These are phyloP conservation scores for Apiosordaria backusii DNA, from an alignment of 495 filamentous ascomycete genomes.

Conservation along the genomic window DNA sequence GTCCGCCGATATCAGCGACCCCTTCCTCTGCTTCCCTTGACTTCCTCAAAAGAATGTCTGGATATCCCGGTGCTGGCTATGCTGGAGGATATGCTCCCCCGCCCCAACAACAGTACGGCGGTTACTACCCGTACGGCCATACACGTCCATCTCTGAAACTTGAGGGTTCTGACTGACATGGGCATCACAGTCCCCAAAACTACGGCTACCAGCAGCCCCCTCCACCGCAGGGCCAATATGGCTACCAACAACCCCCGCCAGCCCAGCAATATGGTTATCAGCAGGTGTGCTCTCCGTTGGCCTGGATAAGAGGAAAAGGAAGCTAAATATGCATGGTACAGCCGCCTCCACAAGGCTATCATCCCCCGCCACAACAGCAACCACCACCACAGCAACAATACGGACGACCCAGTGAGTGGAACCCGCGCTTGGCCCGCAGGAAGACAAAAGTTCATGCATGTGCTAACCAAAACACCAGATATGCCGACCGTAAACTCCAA, in stretches of 20 bases:
- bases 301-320: constrained; percentile 3
- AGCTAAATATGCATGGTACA: constrained; percentile 26
- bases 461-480: constrained; percentile 25
- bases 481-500: constrained; percentile 48
- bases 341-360: constrained; percentile 44
- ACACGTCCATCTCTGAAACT: constrained; percentile 3
- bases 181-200: constrained; percentile 15
- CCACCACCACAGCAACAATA: constrained; percentile 23
- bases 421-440: constrained; percentile 2
- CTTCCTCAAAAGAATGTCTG: constrained; percentile 6
- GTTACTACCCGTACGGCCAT: constrained; percentile 11
- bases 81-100: constrained; percentile 11
- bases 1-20: background rate
- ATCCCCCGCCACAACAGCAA: constrained; percentile 35
- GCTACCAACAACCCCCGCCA: constrained; percentile 46
- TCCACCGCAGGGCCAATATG: constrained; percentile 36
- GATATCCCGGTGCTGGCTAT: constrained; percentile 12
- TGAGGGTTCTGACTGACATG: constrained; percentile 5
- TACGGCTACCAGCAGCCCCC: constrained; percentile 27
- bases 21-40: background rate
- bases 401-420: constrained; percentile 39
- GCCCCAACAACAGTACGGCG: constrained; percentile 2
- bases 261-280: constrained; percentile 35
- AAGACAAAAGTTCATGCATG: background rate
- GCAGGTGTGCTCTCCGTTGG: constrained; percentile 20